Evolutionary conservation across 2,329 filamentous ascomycete genomes (phyloP).

Genomic region (Xylaria hypoxylon): DNA sequence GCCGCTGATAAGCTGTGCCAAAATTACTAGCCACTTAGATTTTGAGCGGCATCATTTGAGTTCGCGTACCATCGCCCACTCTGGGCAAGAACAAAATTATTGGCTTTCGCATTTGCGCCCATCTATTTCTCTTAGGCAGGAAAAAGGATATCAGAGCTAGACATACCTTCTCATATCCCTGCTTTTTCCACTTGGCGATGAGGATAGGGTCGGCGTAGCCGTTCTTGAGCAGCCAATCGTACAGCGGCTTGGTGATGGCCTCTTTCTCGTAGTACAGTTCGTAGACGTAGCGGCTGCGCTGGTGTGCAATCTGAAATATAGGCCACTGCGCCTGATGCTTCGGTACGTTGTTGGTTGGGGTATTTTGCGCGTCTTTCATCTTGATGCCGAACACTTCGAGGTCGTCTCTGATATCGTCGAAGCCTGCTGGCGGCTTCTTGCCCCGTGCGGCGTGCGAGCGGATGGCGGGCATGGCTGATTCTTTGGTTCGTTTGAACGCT

Average conservation of each 20-base stretch:
- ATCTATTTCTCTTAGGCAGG: neutral
- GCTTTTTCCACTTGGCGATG: constrained; percentile 99
- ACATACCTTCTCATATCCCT: constrained; percentile 94
- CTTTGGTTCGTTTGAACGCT: constrained; percentile 19
- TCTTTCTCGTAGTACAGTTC: constrained; percentile 98
- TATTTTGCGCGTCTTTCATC: constrained; percentile 96
- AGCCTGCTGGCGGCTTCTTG: constrained; percentile 86
- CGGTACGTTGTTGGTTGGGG: constrained; percentile 79
- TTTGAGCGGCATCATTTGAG: neutral
- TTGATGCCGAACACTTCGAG: constrained; percentile 88
- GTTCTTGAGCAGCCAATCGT: constrained; percentile 97
- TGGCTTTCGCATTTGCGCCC: neutral
- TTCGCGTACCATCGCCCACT: neutral
- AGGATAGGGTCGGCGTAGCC: constrained; percentile 93
- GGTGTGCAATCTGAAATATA: constrained; percentile 96
- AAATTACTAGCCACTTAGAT: neutral
- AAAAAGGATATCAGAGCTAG: neutral
- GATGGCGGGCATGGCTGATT: constrained; percentile 73
- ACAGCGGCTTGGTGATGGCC: constrained; percentile 90
- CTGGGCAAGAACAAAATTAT: no score
- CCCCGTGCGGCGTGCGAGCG: constrained; percentile 76
- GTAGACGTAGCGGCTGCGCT: constrained; percentile 92
- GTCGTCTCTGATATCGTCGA: constrained; percentile 88
- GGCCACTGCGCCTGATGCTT: constrained; percentile 96
- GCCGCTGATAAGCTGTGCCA: neutral